Conservation (phyloP, 352 stramenopile species). For the Peronospora farinosa region DNA sequence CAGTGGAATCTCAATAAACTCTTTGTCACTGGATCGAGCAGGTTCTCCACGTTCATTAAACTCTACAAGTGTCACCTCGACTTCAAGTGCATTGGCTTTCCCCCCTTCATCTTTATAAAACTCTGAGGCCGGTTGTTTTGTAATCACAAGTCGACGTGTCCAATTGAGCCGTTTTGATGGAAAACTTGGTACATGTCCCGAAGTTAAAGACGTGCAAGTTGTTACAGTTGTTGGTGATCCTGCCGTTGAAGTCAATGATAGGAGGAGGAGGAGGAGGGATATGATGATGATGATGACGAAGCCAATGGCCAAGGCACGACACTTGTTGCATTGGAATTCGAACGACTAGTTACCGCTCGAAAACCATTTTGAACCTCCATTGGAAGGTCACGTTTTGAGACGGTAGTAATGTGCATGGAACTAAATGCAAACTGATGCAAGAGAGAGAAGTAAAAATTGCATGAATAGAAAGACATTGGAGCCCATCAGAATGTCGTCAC, state of each 20-base stretch:
- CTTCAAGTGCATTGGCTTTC: constrained; percentile 73
- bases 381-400: constrained; percentile 15
- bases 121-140: constrained; percentile 75
- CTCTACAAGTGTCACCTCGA: constrained; percentile 76
- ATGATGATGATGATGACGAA: neutral
- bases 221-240: constrained; percentile 7
- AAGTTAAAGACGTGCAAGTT: constrained; percentile 5
- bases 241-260: constrained; percentile 7
- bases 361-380: constrained; percentile 8
- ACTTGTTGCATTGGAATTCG: constrained; percentile 1
- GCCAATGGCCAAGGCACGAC: constrained; percentile 19
- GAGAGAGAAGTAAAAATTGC: constrained; percentile 1
- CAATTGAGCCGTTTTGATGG: constrained; percentile 41
- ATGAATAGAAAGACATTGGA: neutral
- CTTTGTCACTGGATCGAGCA: constrained; percentile 53
- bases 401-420: constrained; percentile 29
- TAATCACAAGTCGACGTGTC: constrained; percentile 75
- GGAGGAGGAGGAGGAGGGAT: constrained; percentile 18
- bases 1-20: constrained; percentile 78
- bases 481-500: constrained; percentile 24
- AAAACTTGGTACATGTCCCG: neutral
- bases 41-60: constrained; percentile 66
- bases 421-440: constrained; percentile 28
- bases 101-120: constrained; percentile 88
- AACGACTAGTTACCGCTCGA: constrained; percentile 3